Base-by-base conservation (phyloP, 2,329 filamentous ascomycete genomes). In the Monilinia vaccinii-corymbosi region DNA sequence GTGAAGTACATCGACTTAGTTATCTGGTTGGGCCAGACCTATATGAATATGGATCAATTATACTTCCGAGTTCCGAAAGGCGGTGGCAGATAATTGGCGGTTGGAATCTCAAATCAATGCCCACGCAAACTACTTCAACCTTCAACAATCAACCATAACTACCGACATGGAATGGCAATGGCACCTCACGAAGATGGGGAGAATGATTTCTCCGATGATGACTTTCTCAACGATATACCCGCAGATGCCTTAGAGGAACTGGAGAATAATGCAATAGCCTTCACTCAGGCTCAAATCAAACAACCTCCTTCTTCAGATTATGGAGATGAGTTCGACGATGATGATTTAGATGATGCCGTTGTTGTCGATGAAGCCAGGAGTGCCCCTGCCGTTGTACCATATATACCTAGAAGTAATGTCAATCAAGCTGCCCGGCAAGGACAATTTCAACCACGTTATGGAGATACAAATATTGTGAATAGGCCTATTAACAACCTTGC, bases 161-260 rank as follows among this genome's bases (percentile, higher is more conserved):
- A 74, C 55, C 28, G 56, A 32, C 21, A 73, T 61, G 68, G 70
- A 67, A 75, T 75, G 73, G 70, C 71, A 67, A 75, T 75, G 73
- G 70, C 71, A 59, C 73, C 71, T 42, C 55, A 63, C 61, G 63
- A 64, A 51, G 68, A 71, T 58, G 71, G 69, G 53, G 79, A 80
- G 74, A 82, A 85, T 74, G 80, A 82, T 63, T 86, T 84, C 69
- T 82, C 78, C 61, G 84, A 86, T 69, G 84, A 87, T 70, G 84
- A 85, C 69, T 83, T 79, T 62, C 77, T 88, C 66, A 83, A 87
- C 70, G 77, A 80, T 45, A 74, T 87, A 46, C 81, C 83, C 64
- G 76, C 79, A 63, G 78, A 79, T 63, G 76, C 76, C 50, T 74
- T 87, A 4, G 77, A 82, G 66, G 82, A 86, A 69, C 80, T 88